phyloP scores from a whole-genome alignment of 768 basidiomycete species.

The Omphalotus guepiniiformis region DNA sequence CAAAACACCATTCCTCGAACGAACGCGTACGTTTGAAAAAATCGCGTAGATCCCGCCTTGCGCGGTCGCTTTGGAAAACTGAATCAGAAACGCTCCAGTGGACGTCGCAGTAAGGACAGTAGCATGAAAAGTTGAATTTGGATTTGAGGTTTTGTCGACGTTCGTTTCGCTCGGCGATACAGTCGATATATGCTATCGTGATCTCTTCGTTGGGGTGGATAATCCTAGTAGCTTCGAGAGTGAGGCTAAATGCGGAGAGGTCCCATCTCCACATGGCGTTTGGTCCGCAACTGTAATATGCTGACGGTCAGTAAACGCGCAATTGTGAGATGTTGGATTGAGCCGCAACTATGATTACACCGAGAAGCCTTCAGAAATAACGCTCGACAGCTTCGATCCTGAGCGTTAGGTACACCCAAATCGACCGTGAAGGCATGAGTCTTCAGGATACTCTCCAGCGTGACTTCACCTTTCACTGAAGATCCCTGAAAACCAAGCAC shows the following conservation, averaged over 20 bases:
- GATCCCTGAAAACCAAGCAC: background rate
- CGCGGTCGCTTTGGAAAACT: conserved; percentile 1
- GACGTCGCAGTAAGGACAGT: conserved; percentile 2
- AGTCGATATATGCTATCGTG: conserved; percentile 5
- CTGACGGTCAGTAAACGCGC: background rate
- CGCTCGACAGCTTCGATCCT: background rate
- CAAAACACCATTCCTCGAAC: conserved; percentile 5
- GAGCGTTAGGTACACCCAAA: background rate
- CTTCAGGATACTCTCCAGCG: background rate
- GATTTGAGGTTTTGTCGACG: background rate
- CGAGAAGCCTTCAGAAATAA: conserved; percentile 2
- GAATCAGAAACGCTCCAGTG: conserved; percentile 1
- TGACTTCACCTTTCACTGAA: background rate
- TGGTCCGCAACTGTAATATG: conserved; percentile 1
- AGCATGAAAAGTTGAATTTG: conserved; percentile 1
- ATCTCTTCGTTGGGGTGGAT: conserved; percentile 1
- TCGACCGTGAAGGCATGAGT: background rate
- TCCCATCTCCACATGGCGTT: conserved; percentile 4
- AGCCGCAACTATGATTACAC: conserved; percentile 4
- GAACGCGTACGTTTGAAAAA: background rate
- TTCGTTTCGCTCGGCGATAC: background rate
- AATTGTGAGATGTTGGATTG: background rate
- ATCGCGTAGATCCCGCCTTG: background rate
- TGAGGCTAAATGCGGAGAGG: background rate
- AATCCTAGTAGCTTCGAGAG: background rate